Evolutionary conservation across 2,329 filamentous ascomycete genomes (phyloP), one percentile per base, ranked within the genome.

Genomic region (Cercospora sesami): DNA sequence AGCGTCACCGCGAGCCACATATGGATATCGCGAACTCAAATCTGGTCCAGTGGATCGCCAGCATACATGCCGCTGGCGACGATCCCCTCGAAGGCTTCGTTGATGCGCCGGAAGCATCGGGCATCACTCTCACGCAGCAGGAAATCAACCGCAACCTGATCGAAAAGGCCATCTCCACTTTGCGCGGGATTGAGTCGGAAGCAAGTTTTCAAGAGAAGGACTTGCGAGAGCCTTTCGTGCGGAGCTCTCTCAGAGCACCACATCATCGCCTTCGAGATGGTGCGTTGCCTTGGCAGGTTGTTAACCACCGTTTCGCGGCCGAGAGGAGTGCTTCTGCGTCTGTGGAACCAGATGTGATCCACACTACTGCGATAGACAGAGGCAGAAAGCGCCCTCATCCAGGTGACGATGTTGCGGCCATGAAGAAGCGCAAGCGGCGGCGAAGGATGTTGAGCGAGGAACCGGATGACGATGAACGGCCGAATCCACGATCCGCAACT

Each of bases 181-280:
- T 62, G 42, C 60, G 60, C 5, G 60, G 39, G 1, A 21, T 45
- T 5, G 60, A 30, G 31, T 45, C 18, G 60, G 60, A 62, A 5
- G 6, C 36, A 18, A 14, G 5, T 4, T 48, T 45, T 48, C 60
- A 62, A 18, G 60, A 62, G 14, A 51, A 45, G 26, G n/a, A 62
- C 1, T 16, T 55, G n/a, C 48, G 53, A 42, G 26, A 57, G 23
- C 62, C 36, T 16, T 31, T 48, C 4, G 39, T 51, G 39, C 42
- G 60, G 42, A 31, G 36, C 5, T 5, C 42, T 21, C 45, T 63
- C 12, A 12, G 31, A 26, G 39, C 39, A 21, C 60, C 60, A 4
- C 48, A 64, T 59, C 51, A 45, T 57, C 31, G 53, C 31, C 21
- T 64, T 21, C 62, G 53, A 64, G 62, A 58, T 58, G 62, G 26